Evolutionary conservation across 2,329 filamentous ascomycete genomes (phyloP).

Genomic region (Annulohypoxylon truncatum): DNA sequence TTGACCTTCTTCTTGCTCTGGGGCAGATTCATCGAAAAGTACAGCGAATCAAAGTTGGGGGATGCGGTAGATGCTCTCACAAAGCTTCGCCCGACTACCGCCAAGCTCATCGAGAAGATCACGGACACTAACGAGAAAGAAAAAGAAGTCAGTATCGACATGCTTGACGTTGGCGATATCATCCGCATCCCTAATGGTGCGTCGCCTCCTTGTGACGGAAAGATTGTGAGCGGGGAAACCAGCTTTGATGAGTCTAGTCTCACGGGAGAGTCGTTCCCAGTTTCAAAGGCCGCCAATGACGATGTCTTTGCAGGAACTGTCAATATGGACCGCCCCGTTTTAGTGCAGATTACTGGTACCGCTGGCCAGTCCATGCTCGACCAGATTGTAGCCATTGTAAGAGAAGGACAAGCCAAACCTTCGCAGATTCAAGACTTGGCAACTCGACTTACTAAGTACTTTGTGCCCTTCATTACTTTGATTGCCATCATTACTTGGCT

Average conservation of each 20-base stretch:
- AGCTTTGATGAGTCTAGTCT: conserved; percentile 91
- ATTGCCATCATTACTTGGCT: conserved; percentile 78
- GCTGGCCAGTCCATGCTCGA: conserved; percentile 81
- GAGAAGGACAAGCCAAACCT: conserved; percentile 80
- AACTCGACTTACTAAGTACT: conserved; percentile 78
- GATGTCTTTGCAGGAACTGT: conserved; percentile 78
- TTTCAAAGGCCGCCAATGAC: conserved; percentile 73
- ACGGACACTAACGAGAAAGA: conserved; percentile 54
- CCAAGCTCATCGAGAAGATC: conserved; percentile 71
- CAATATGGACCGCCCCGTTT: conserved; percentile 74
- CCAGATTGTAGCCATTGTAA: conserved; percentile 80
- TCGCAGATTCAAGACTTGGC: conserved; percentile 82
- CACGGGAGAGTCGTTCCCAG: conserved; percentile 79
- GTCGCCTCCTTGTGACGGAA: conserved; percentile 87
- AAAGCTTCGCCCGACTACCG: conserved; percentile 81
- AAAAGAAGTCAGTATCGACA: conserved; percentile 67
- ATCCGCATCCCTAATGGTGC: conserved; percentile 82
- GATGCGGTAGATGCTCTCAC: conserved; percentile 85
- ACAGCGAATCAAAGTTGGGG: conserved; percentile 90
- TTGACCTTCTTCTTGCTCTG: conserved; percentile 86
- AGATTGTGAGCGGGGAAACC: conserved; percentile 70
- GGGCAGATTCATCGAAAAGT: conserved; percentile 82
- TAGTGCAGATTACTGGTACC: conserved; percentile 71
- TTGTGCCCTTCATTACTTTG: conserved; percentile 78
- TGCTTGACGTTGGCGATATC: conserved; percentile 78